These are phyloP conservation scores for Gonapodya prolifera DNA, from an alignment of 192 early-diverging fungal genomes.

Conservation along the genomic window DNA sequence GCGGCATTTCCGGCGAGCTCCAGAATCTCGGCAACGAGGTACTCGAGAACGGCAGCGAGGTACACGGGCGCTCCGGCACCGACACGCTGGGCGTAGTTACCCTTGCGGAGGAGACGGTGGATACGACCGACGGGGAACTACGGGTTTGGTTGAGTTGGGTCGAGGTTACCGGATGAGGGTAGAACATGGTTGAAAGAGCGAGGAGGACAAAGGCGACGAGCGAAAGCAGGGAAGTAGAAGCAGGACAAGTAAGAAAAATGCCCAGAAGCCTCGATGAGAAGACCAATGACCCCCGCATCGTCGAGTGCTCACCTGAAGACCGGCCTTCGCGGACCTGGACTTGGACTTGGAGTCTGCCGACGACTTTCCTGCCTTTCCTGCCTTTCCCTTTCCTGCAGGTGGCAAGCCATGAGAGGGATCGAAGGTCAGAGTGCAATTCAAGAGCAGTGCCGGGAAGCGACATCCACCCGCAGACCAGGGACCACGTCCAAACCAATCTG, in stretches of 20 bases:
- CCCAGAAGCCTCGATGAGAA: too few species aligned
- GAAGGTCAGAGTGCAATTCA: background rate
- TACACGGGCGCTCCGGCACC: constrained; percentile 70
- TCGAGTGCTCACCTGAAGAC: constrained; percentile 43
- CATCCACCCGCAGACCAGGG: too few species aligned
- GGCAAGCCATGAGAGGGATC: background rate
- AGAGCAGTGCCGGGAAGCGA: too few species aligned
- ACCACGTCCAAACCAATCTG: too few species aligned
- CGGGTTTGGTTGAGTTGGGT: background rate
- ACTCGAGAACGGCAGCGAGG: constrained; percentile 90
- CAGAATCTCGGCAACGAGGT: constrained; percentile 91
- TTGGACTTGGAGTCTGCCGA: constrained; percentile 24
- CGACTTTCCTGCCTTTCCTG: constrained; percentile 15
- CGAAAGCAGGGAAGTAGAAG: too few species aligned
- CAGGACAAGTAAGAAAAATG: too few species aligned
- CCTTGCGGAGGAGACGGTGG: constrained; percentile 85
- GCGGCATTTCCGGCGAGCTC: constrained; percentile 93
- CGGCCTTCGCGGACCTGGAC: constrained; percentile 78
- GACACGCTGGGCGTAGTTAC: constrained; percentile 68
- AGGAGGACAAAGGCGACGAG: background rate
- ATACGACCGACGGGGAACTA: constrained; percentile 92
- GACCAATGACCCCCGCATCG: too few species aligned
- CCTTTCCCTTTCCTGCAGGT: background rate
- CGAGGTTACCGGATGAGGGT: background rate
- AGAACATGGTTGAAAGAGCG: background rate